Conservation (phyloP, 2,329 filamentous ascomycete genomes). For the Hypoxylon sp. region DNA sequence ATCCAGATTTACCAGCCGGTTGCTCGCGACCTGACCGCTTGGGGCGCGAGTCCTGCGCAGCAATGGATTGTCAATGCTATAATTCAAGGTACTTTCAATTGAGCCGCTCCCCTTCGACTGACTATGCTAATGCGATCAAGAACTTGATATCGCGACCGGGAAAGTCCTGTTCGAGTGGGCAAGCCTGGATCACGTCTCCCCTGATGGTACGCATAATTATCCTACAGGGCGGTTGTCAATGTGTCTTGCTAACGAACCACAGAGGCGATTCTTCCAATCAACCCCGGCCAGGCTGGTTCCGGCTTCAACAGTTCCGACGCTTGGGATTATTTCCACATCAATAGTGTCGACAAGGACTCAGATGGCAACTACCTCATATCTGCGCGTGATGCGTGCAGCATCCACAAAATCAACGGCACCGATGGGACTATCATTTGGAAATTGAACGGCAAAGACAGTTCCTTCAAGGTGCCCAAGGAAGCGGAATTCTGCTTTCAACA, state of each 20-base stretch:
- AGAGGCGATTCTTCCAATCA: slow-evolving; percentile 62
- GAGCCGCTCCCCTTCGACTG: neutral
- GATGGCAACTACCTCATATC: slow-evolving; percentile 68
- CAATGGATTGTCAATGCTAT: slow-evolving; percentile 68
- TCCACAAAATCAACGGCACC: slow-evolving; percentile 61
- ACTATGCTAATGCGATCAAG: slow-evolving; percentile 33
- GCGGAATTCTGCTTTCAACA: slow-evolving; percentile 65
- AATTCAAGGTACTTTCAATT: slow-evolving; percentile 59
- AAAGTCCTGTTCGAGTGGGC: slow-evolving; percentile 70
- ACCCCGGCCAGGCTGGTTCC: slow-evolving; percentile 57
- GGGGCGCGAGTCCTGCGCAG: slow-evolving; percentile 61
- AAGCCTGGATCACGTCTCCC: slow-evolving; percentile 67
- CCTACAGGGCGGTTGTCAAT: slow-evolving; percentile 22
- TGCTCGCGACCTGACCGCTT: slow-evolving; percentile 58
- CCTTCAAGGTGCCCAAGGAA: slow-evolving; percentile 54
- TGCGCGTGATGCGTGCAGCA: slow-evolving; percentile 60
- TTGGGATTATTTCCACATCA: slow-evolving; percentile 70
- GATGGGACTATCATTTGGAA: slow-evolving; percentile 65
- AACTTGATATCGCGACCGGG: slow-evolving; percentile 65
- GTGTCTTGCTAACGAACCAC: slow-evolving; percentile 11
- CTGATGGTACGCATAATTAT: slow-evolving; percentile 56
- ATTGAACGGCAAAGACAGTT: slow-evolving; percentile 63
- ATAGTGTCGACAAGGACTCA: slow-evolving; percentile 65
- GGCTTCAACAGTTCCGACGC: slow-evolving; percentile 50
- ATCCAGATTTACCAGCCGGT: slow-evolving; percentile 67